Conservation (phyloP, 2,329 filamentous ascomycete species). For the Alternaria infectoria region DNA sequence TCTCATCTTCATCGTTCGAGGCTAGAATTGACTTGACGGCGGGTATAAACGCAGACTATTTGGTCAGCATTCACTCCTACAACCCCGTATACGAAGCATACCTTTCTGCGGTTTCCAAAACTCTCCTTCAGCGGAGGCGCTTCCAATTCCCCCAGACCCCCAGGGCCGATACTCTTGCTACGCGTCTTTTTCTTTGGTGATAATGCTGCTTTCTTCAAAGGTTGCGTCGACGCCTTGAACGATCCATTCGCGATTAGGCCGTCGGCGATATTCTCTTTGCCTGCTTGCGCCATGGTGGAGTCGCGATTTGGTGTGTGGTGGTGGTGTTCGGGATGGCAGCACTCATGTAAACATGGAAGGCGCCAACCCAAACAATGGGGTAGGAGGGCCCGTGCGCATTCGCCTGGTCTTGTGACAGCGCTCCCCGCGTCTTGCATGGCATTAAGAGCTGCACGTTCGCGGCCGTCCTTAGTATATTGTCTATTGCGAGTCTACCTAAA, state of each 20-base stretch:
- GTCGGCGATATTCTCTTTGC: slow-evolving; percentile 74
- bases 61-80: slow-evolving; percentile 19
- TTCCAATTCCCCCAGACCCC: slow-evolving; percentile 86
- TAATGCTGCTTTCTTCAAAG: slow-evolving; percentile 26
- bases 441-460: neutral
- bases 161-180: slow-evolving; percentile 95
- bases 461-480: neutral
- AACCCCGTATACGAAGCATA: slow-evolving; percentile 50
- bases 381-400: slow-evolving; percentile 2
- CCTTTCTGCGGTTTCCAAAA: slow-evolving; percentile 79
- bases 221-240: slow-evolving; percentile 33
- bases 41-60: slow-evolving; percentile 55
- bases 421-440: neutral
- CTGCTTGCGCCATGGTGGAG: slow-evolving; percentile 39
- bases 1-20: slow-evolving; percentile 62
- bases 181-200: slow-evolving; percentile 58
- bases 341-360: slow-evolving; percentile 16
- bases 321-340: slow-evolving; percentile 7
- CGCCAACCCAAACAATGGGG: slow-evolving; percentile 18
- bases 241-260: slow-evolving; percentile 42
- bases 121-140: slow-evolving; percentile 76
- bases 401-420: slow-evolving; percentile 7
- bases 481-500: neutral
- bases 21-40: slow-evolving; percentile 63
- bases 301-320: slow-evolving; percentile 8